Evolutionary conservation across 306 rosid species (phyloP), one percentile per base, ranked within the genome.

Genomic region (Quillaja saponaria): DNA sequence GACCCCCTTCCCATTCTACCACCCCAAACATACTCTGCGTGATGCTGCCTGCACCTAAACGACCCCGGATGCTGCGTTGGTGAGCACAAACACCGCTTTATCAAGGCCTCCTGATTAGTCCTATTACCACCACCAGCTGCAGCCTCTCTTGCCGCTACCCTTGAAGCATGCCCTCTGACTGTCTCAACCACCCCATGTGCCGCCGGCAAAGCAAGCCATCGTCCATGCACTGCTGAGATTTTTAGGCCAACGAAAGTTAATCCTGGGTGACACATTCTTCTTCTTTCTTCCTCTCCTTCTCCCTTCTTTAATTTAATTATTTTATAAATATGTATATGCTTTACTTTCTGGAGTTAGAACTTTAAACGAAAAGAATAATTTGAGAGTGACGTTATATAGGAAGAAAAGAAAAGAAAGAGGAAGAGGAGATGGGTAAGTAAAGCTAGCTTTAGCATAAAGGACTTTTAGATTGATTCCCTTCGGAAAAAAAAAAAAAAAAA

Each of bases 41-140:
- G 90, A 71, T 85, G 97, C n/a, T 74, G 87, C 39, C 97, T 77
- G 55, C 97, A 91, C 67, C 96, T 86, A 64, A 88, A 91, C 21
- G 97, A 88, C 13, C 96, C 95, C 0, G 91, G 95, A 71, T 91
- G 96, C 63, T 39, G 68, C 2, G 95, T 85, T 38, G 96, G 96
- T 8, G 97, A 91, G 61, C 97, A 88, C 66, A 75, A 46, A 20
- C 97, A 87, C 18, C 50, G 76, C 75, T 66, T 73, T 6, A 6
- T 16, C 0, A 66, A 37, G 52, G 61, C 73, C 1, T 40, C 34
- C 20, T 67, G 61, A 0, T 21, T 25, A 5, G 66, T 53, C 38
- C 31, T 20, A 0, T 33, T 71, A 0, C 72, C 61, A 2, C 55
- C 55, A 6, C 63, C 58, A 1, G 40, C 69, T 11, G 44, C 76